Base-by-base conservation (phyloP, 2,329 filamentous ascomycete species). In the Pseudogymnoascus pannorum region DNA sequence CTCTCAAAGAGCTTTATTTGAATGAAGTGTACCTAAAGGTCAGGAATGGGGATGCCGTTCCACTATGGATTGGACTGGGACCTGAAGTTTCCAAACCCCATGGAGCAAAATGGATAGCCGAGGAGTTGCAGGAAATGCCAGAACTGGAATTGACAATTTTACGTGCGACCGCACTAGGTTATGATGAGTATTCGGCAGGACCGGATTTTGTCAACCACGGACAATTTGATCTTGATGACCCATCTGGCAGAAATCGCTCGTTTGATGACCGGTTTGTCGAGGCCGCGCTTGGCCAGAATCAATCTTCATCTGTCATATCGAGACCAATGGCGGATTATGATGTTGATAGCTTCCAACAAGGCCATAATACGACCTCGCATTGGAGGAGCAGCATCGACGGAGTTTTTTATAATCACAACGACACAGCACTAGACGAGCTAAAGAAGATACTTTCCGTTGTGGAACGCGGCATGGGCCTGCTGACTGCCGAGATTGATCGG, bases 261-360 rank as follows among this genome's bases (percentile, higher is more conserved):
- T 71, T 73, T 40, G 71, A 73, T 59, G 66, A 70, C 51, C 66
- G 71, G 26, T 73, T 73, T 36, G 70, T 73, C 4, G 68, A 72
- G 54, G 68, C 69, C 5, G 70, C 70, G 1, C 57, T 70, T 31
- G 60, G 60, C 12, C 63, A 63, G n/a, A 57, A 16, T 60, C 24
- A 31, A 18, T 58, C 35, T 44, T 20, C 26, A 26, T 48, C 58
- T 57, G 33, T 29, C 6, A 18, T 29, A 14, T 22, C 20, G 12
- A 31, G 5, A 31, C 26, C 26, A 11, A 60, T 22, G 35, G 33
- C 60, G 24, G 61, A 64, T 12, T 72, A 70, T 54, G 71, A 72
- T 57, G 67, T 67, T 3, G 68, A 72, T 40, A 65, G 66, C 2
- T 72, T 65, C 58, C 71, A 72, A 57, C 54, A 57, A 14, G 59